Evolutionary conservation across 768 basidiomycete genomes (phyloP).

Genomic region (Russula olivacea): DNA sequence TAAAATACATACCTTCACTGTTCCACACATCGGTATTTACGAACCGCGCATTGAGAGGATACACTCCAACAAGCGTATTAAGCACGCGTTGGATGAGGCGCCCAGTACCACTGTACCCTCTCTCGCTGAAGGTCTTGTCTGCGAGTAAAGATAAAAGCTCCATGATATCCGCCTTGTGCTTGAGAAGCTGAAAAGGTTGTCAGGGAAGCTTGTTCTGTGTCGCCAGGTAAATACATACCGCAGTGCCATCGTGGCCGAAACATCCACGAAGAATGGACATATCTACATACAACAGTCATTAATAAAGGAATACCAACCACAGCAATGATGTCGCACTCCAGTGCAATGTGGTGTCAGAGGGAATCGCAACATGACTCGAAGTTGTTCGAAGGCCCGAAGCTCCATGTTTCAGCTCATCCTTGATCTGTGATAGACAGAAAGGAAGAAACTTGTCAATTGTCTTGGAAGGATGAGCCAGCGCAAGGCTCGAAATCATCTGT

Average conservation of each 20-base stretch:
- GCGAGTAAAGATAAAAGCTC: slow-evolving; percentile 57
- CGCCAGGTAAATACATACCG: slow-evolving; percentile 38
- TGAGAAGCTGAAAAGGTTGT: slow-evolving; percentile 47
- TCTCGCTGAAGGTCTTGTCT: slow-evolving; percentile 80
- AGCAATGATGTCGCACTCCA: slow-evolving; percentile 63
- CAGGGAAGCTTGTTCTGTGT: slow-evolving; percentile 4
- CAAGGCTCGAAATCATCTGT: slow-evolving; percentile 78
- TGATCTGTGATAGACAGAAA: slow-evolving; percentile 68
- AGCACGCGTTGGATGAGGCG: slow-evolving; percentile 71
- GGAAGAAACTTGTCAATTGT: slow-evolving; percentile 77
- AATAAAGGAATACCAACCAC: slow-evolving; percentile 2
- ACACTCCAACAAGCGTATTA: slow-evolving; percentile 67
- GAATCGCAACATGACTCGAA: slow-evolving; percentile 62
- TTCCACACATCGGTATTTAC: slow-evolving; percentile 80
- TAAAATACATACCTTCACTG: slow-evolving; percentile 53
- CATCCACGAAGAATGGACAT: slow-evolving; percentile 78
- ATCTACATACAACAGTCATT: slow-evolving; percentile 41
- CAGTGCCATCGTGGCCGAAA: slow-evolving; percentile 64
- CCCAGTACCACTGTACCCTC: slow-evolving; percentile 78
- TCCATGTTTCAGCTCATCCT: slow-evolving; percentile 82
- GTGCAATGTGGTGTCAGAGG: slow-evolving; percentile 85
- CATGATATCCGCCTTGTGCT: slow-evolving; percentile 61
- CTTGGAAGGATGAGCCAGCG: slow-evolving; percentile 68
- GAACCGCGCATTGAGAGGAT: slow-evolving; percentile 72
- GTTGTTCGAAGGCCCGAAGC: slow-evolving; percentile 84